Conservation (phyloP, 257 asterid genomes). For the Primulina eburnea region DNA sequence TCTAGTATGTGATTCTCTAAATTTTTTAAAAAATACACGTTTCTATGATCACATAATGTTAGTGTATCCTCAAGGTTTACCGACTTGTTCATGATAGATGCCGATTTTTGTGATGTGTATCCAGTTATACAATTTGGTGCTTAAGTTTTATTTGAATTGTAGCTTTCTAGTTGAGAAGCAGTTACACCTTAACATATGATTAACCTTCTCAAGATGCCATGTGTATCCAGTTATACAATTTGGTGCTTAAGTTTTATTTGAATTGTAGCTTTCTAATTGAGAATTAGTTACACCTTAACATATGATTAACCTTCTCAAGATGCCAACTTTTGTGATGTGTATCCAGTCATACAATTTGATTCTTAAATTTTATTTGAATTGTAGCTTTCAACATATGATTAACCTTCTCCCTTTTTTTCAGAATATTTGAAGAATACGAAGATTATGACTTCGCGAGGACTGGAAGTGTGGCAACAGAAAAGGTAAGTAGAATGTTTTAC, state of each 20-base stretch:
- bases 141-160: too few species aligned
- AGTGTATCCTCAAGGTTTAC: not conserved
- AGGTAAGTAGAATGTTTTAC: conserved; percentile 37
- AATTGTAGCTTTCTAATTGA: not conserved
- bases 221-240: not conserved
- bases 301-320: not conserved
- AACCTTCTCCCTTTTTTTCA: conserved; percentile 28
- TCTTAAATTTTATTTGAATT: too few species aligned
- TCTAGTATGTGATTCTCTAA: not conserved
- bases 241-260: too few species aligned
- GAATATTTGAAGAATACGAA: conserved; percentile 70
- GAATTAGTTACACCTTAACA: not conserved
- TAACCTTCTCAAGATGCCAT: not conserved
- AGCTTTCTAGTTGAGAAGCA: not conserved
- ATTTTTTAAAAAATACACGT: not conserved
- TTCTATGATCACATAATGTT: not conserved
- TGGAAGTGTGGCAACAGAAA: conserved; percentile 74
- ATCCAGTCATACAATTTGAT: too few species aligned
- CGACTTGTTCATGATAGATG: not conserved
- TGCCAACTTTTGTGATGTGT: too few species aligned
- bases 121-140: not conserved
- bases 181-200: not conserved
- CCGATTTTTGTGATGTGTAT: not conserved
- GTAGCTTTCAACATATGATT: too few species aligned
- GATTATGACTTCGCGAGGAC: conserved; percentile 91